These are phyloP conservation scores for Umbellularia californica DNA, from an alignment of 164 flowering plant species.

Conservation along the genomic window DNA sequence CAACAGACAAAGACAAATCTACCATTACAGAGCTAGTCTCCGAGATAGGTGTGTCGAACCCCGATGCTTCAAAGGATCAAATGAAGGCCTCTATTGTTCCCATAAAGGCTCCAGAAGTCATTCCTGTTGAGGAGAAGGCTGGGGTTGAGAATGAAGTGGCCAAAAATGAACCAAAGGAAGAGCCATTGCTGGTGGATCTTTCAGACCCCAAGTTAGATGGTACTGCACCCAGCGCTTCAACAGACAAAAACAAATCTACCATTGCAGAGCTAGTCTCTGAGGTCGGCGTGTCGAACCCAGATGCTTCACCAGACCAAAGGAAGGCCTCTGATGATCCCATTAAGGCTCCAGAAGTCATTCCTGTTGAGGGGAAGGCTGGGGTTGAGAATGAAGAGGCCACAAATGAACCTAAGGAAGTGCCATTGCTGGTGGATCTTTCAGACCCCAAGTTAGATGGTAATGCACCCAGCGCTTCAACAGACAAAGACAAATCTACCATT, in stretches of 20 bases:
- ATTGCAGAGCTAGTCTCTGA: conserved; percentile 15
- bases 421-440: conserved; percentile 35
- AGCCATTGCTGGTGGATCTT: conserved; percentile 37
- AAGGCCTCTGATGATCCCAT: background rate
- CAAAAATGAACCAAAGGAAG: conserved; percentile 17
- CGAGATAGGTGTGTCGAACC: conserved; percentile 3
- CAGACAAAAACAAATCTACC: conserved; percentile 8
- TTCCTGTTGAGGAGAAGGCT: conserved; percentile 2
- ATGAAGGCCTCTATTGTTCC: background rate
- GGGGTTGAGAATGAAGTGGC: conserved; percentile 17
- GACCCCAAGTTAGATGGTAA: conserved; percentile 29
- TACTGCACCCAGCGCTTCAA: conserved; percentile 17
- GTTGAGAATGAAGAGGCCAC: conserved; percentile 14
- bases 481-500: conserved; percentile 8
- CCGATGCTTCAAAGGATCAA: background rate
- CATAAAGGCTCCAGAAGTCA: conserved; percentile 3
- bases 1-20: conserved; percentile 3
- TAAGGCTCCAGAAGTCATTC: background rate
- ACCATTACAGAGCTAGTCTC: conserved; percentile 15
- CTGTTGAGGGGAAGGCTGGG: conserved; percentile 3
- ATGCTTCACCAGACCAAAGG: background rate
- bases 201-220: conserved; percentile 30
- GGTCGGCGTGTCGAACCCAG: conserved; percentile 3
- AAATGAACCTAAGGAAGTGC: conserved; percentile 21
- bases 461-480: conserved; percentile 12